A percentile compares a stretch with the other conserved stretches of the same genome.
These are phyloP conservation scores for Oemleria cerasiformis DNA, from an alignment of 306 rosid species.

Conservation along the genomic window DNA sequence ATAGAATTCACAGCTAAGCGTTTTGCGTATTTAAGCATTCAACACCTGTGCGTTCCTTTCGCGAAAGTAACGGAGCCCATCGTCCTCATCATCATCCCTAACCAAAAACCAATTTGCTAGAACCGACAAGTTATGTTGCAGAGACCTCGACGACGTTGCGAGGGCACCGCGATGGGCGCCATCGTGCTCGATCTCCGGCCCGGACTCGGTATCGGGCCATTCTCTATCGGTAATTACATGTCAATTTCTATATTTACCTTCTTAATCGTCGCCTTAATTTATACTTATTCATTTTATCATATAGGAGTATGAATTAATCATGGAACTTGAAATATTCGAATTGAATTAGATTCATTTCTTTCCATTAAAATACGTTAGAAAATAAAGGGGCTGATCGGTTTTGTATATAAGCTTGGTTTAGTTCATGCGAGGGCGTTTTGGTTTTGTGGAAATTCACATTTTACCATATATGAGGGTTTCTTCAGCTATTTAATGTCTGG, in stretches of 20 bases:
- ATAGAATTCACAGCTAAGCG: slow-evolving; percentile 1
- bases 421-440: neutral
- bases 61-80: slow-evolving; percentile 41
- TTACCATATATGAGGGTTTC: neutral
- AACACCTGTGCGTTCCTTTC: slow-evolving; percentile 24
- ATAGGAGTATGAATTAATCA: neutral
- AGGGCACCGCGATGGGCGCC: slow-evolving; percentile 99
- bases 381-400: neutral
- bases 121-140: slow-evolving; percentile 45
- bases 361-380: neutral
- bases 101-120: slow-evolving; percentile 9
- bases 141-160: slow-evolving; percentile 89
- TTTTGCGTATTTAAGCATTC: slow-evolving; percentile 18
- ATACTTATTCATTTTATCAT: neutral
- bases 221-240: slow-evolving; percentile 58
- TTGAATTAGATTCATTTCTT: neutral
- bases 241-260: neutral
- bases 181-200: slow-evolving; percentile 95
- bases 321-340: neutral
- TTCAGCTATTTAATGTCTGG: neutral
- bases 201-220: slow-evolving; percentile 87
- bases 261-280: neutral
- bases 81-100: neutral
- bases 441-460: neutral
- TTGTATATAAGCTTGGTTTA: neutral